Evolutionary conservation across 805 yeast species (phyloP).

Genomic region (Candida cerambycidarum): DNA sequence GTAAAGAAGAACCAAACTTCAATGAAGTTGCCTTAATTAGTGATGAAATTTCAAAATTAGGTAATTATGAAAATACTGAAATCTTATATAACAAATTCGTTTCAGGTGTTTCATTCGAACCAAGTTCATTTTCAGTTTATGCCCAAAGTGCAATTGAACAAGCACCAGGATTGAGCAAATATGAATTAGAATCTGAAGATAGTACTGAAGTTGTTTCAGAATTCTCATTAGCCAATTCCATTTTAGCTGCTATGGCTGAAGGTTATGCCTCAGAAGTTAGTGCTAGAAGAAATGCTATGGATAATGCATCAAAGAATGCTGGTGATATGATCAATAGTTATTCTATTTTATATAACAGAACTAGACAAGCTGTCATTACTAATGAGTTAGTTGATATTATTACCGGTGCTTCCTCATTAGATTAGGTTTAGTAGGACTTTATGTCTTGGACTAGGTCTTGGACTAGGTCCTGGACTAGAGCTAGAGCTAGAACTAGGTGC

Average conservation of each 20-base stretch:
- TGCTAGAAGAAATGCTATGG: conserved; percentile 99
- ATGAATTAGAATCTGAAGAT: conserved; percentile 67
- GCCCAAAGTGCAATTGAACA: conserved; percentile 69
- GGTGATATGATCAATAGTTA: conserved; percentile 97
- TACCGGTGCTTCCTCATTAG: conserved; percentile 99
- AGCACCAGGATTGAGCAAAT: conserved; percentile 83
- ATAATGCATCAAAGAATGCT: conserved; percentile 98
- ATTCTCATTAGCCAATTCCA: conserved; percentile 86
- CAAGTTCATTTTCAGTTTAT: conserved; percentile 65
- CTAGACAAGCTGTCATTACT: conserved; percentile 98
- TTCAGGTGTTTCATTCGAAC: conserved; percentile 88
- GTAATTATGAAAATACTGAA: conserved; percentile 74
- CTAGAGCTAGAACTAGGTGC: too few species aligned
- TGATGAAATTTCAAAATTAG: conserved; percentile 72
- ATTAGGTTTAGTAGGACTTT: too few species aligned
- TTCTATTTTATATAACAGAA: conserved; percentile 98
- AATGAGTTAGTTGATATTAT: conserved; percentile 99
- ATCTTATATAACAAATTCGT: conserved; percentile 85
- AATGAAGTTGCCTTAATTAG: conserved; percentile 85
- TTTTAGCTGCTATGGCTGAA: conserved; percentile 90
- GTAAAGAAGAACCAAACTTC: conserved; percentile 96
- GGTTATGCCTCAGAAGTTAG: conserved; percentile 98
- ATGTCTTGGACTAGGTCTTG: too few species aligned
- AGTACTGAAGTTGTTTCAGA: conserved; percentile 76
- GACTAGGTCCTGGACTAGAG: too few species aligned